A percentile compares a stretch with the other conserved stretches of the same genome.
phyloP scores from a whole-genome alignment of 495 filamentous ascomycete species.

The Aspergillus taichungensis region DNA sequence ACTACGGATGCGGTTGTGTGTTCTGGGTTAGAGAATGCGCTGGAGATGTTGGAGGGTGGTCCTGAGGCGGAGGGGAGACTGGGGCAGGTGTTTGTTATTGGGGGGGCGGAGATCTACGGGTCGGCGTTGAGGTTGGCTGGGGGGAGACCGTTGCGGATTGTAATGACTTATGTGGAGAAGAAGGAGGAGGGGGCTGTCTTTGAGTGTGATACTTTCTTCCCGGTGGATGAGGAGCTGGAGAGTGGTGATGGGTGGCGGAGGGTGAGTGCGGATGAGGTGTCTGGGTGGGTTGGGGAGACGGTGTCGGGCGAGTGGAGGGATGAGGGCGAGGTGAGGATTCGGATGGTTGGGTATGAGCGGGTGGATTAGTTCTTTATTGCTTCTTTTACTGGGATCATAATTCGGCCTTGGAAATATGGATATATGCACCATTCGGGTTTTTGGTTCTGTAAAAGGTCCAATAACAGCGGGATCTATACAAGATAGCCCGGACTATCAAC shows the following conservation, averaged over 20 bases:
- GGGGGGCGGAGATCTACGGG: conserved; percentile 77
- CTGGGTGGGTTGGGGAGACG: conserved; percentile 37
- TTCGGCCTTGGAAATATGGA: no score
- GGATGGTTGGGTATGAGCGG: conserved; percentile 40
- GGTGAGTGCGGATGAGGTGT: conserved; percentile 28
- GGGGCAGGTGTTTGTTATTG: conserved; percentile 72
- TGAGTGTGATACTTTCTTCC: conserved; percentile 88
- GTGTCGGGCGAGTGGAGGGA: conserved; percentile 31
- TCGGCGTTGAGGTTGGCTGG: conserved; percentile 44
- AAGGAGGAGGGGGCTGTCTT: conserved; percentile 45
- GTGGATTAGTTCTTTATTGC: conserved; percentile 5
- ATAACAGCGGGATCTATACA: no score
- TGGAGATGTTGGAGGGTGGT: conserved; percentile 28
- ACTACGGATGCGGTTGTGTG: conserved; percentile 29
- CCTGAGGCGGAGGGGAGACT: conserved; percentile 15
- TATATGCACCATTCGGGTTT: no score
- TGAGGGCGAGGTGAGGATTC: conserved; percentile 33
- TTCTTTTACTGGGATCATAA: neutral
- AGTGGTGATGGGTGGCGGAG: conserved; percentile 27
- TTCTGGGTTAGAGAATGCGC: conserved; percentile 47
- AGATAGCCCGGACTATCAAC: no score
- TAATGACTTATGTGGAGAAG: conserved; percentile 38
- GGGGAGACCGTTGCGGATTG: conserved; percentile 25
- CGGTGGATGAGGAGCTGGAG: conserved; percentile 36
- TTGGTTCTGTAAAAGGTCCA: neutral